Evolutionary conservation across 129 eudicot species (phyloP), one percentile per base, ranked within the genome.

Genomic region (Chrysanthemum lavandulifolium): DNA sequence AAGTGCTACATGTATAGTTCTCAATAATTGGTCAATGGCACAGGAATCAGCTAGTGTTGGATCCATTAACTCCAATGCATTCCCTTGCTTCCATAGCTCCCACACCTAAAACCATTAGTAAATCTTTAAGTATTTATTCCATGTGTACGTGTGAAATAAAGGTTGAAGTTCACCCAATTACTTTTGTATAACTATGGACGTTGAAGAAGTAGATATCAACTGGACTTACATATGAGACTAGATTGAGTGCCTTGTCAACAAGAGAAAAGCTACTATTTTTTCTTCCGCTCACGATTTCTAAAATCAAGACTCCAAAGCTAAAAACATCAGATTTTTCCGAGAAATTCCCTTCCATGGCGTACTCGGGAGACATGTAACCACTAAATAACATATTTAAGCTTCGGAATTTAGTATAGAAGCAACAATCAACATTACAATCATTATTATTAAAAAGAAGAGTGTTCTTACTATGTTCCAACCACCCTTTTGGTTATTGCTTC

Each of bases 161-260:
- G 29, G 55, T 56, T 14, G 56, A 51, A n/a, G 15, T 52, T 52
- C 15, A 11, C 0, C 18, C 18, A 19, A 64, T 36, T 2, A 4
- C 1, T 18, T 52, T 52, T 43, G 3, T 25, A 11, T 14, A 18
- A 16, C 49, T 4, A 3, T 13, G 27, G 15, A 16, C 15, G 25
- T 25, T 57, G 16, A 62, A 15, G 6, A 64, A 16, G 3, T 71
- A 40, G 33, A 67, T 14, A 6, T 67, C 45, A 52, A 77, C 61
- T n/a, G 73, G 47, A 75, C 88, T 81, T 84, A 84, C 88, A 29
- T 64, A 76, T 68, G 83, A 86, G 18, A 87, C 10, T 56, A 87
- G 83, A 72, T 80, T 58, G 21, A 60, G n/a, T 27, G 79, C 69
- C 48, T 13, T 19, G 36, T 79, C 82, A 57, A 68, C 73, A 10